phyloP scores from a whole-genome alignment of 768 basidiomycete species.

The Auricularia cornea region DNA sequence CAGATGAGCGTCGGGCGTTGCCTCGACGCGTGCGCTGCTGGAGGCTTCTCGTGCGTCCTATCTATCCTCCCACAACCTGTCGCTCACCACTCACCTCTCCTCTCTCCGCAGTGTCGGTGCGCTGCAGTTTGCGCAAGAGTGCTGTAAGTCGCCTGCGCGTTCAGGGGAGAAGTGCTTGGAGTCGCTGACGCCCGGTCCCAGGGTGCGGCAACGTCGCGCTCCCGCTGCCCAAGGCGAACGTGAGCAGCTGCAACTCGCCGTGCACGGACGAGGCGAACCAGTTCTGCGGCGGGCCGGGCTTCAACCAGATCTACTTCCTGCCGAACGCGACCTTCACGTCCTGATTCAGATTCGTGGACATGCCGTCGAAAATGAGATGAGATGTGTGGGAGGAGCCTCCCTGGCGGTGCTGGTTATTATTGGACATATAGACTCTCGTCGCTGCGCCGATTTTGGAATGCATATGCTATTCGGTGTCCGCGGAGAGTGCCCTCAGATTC shows the following conservation, averaged over 20 bases:
- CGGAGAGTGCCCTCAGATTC: too few relatives aligned
- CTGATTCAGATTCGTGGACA: too few relatives aligned
- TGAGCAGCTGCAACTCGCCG: not conserved
- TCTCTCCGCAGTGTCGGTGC: not conserved
- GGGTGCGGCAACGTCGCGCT: constrained; percentile 1
- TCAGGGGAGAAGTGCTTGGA: too few relatives aligned
- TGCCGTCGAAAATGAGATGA: too few relatives aligned
- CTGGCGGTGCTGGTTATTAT: too few relatives aligned
- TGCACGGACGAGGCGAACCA: constrained; percentile 1
- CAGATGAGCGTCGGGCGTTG: not conserved
- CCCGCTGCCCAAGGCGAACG: not conserved
- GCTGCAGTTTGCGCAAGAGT: not conserved
- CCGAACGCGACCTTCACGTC: not conserved
- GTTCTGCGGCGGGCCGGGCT: not conserved
- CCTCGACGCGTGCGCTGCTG: not conserved
- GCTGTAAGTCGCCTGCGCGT: not conserved
- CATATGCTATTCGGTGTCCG: too few relatives aligned
- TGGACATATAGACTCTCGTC: too few relatives aligned
- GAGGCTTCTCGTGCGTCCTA: not conserved
- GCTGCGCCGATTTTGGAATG: too few relatives aligned
- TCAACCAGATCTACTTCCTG: not conserved
- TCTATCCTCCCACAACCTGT: too few relatives aligned
- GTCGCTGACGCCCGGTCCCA: not conserved
- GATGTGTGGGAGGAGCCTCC: too few relatives aligned
- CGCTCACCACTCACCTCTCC: too few relatives aligned